Percentiles rank a stretch among this genome's conserved stretches.
Evolutionary conservation across 2,329 filamentous ascomycete species (phyloP).

Genomic region (Geosmithia putterillii): DNA sequence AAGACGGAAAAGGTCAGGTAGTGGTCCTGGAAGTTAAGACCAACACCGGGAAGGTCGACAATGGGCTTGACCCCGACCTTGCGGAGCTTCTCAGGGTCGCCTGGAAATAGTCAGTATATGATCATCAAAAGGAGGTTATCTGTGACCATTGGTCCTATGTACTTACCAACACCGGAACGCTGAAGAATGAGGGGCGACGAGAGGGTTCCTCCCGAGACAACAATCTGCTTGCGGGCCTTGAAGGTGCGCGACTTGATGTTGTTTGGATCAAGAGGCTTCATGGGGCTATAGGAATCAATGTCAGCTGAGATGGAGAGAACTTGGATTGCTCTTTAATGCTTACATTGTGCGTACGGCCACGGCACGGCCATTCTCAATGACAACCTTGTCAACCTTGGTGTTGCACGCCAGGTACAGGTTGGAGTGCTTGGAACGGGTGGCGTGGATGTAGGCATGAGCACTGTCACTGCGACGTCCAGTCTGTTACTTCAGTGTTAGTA

Average conservation of each 20-base stretch:
- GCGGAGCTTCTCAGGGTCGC: conserved; percentile 59
- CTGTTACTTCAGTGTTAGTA: conserved; percentile 22
- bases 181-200: conserved; percentile 66
- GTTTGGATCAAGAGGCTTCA: conserved; percentile 51
- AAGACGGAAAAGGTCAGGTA: conserved; percentile 61
- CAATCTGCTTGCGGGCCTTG: conserved; percentile 60
- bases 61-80: conserved; percentile 55
- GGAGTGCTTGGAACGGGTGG: conserved; percentile 55
- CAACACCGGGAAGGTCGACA: conserved; percentile 61
- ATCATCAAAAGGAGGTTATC: background rate
- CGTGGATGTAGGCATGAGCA: conserved; percentile 68
- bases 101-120: conserved; percentile 3
- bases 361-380: conserved; percentile 60
- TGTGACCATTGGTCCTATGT: background rate
- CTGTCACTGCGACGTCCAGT: conserved; percentile 60
- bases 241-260: conserved; percentile 42
- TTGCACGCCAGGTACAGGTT: conserved; percentile 64
- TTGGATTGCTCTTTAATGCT: background rate
- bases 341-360: conserved; percentile 57
- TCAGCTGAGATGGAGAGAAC: background rate
- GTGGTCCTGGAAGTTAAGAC: conserved; percentile 67
- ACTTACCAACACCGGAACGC: conserved; percentile 49
- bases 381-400: conserved; percentile 67
- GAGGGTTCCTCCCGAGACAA: conserved; percentile 60
- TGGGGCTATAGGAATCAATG: conserved; percentile 19